Conservation (phyloP, 495 filamentous ascomycete genomes). For the Glonium stellatum region DNA sequence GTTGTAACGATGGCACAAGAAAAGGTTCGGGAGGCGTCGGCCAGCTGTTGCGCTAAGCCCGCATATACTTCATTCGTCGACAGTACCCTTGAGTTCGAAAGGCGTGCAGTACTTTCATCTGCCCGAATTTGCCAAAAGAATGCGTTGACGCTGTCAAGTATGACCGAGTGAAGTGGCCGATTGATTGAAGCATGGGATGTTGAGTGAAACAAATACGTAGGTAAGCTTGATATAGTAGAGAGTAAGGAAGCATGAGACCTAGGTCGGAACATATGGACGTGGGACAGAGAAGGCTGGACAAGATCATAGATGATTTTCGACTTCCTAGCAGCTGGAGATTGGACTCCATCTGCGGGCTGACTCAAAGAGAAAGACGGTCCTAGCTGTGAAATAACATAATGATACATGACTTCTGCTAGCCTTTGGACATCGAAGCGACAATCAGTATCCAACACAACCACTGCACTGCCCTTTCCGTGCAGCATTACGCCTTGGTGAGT, state of each 20-base stretch:
- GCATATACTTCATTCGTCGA: conserved; percentile 35
- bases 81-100: not conserved
- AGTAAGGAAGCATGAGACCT: conserved; percentile 47
- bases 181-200: conserved; percentile 43
- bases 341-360: not conserved
- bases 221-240: conserved; percentile 44
- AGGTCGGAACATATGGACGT: conserved; percentile 50
- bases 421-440: conserved; percentile 57
- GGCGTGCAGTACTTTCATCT: conserved; percentile 38
- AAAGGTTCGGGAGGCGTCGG: conserved; percentile 4
- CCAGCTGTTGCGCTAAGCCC: not conserved
- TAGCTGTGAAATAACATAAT: conserved; percentile 10
- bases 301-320: conserved; percentile 5
- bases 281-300: conserved; percentile 24
- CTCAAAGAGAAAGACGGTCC: not conserved
- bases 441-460: conserved; percentile 66
- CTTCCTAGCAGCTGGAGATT: not conserved
- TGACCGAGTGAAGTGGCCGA: conserved; percentile 44
- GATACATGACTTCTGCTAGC: conserved; percentile 40
- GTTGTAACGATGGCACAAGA: conserved; percentile 10
- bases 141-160: conserved; percentile 49
- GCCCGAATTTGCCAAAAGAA: conserved; percentile 54
- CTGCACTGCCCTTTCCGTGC: conserved; percentile 49
- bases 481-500: conserved; percentile 25
- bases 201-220: conserved; percentile 47